Percentiles rank a stretch among this genome's conserved stretches.
These are phyloP conservation scores for Ocimum tenuiflorum DNA, from an alignment of 257 asterid genomes.

Conservation along the genomic window DNA sequence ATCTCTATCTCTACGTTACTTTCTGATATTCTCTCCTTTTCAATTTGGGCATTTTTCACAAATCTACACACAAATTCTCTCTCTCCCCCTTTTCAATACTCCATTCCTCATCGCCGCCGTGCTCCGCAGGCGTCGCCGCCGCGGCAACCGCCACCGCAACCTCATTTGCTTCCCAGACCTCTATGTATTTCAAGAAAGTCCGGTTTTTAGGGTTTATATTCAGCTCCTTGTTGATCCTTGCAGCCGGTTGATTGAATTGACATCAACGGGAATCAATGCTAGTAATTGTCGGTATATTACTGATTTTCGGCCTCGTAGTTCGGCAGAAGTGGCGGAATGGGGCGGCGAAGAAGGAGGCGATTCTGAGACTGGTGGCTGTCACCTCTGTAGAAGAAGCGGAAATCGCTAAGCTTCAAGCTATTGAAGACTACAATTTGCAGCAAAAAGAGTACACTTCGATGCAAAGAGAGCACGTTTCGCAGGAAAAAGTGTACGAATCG, in stretches of 20 bases:
- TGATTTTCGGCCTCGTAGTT: constrained; percentile 37
- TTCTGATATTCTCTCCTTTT: constrained; percentile 2
- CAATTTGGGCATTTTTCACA: constrained; percentile 16
- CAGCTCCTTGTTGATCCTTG: constrained; percentile 35
- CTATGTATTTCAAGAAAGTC: constrained; percentile 42
- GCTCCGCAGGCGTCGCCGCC: constrained; percentile 15
- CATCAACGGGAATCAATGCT: constrained; percentile 29
- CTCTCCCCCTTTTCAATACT: constrained; percentile 22
- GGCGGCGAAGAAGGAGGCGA: constrained; percentile 47
- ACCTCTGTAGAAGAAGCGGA: constrained; percentile 37
- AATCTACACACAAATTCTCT: constrained; percentile 26
- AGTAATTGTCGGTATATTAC: constrained; percentile 35
- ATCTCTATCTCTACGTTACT: constrained; percentile 38
- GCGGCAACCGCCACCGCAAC: constrained; percentile 3
- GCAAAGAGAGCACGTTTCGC: constrained; percentile 19
- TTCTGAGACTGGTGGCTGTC: constrained; percentile 41
- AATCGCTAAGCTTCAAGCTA: constrained; percentile 31
- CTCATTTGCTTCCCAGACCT: constrained; percentile 13
- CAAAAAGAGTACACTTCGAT: constrained; percentile 7
- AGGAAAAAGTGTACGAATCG: constrained; percentile 18
- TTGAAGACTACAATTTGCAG: constrained; percentile 27
- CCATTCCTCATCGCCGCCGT: constrained; percentile 24
- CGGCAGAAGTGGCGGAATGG: constrained; percentile 50
- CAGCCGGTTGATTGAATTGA: constrained; percentile 35
- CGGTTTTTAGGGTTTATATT: constrained; percentile 36